phyloP scores from a whole-genome alignment of 371 early-diverging fungal genomes.

The Polyrhizophydium stewartii region DNA sequence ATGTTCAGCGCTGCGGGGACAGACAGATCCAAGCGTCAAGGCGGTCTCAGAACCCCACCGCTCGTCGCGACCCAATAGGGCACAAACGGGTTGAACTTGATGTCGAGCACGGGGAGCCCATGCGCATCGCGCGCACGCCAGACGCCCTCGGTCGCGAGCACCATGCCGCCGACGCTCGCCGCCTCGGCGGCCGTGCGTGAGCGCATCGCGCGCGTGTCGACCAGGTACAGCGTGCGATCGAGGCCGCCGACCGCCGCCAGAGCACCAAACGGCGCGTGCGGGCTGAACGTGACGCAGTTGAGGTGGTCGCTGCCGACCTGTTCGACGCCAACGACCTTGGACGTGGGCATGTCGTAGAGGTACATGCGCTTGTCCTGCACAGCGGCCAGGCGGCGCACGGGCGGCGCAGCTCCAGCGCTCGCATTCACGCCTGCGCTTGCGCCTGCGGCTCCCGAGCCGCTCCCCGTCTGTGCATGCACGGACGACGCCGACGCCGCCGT shows the following conservation, averaged over 20 bases:
- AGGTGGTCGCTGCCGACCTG: slow-evolving; percentile 15
- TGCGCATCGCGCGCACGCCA: slow-evolving; percentile 35
- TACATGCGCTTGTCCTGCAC: not conserved
- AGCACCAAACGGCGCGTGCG: slow-evolving; percentile 24
- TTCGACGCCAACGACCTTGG: slow-evolving; percentile 10
- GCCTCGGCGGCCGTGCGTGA: not conserved
- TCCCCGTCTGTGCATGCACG: too few species aligned
- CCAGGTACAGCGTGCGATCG: slow-evolving; percentile 27
- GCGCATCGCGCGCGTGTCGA: slow-evolving; percentile 33
- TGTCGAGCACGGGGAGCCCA: slow-evolving; percentile 45
- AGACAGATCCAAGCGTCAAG: not conserved
- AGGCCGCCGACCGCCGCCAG: slow-evolving; percentile 29
- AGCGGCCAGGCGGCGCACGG: not conserved
- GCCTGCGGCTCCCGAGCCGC: too few species aligned
- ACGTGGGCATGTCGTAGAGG: slow-evolving; percentile 21
- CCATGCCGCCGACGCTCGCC: slow-evolving; percentile 4
- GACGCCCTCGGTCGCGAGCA: slow-evolving; percentile 13
- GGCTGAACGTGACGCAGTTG: slow-evolving; percentile 21
- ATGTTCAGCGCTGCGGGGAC: too few species aligned
- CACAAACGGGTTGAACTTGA: slow-evolving; percentile 68
- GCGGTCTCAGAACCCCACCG: slow-evolving; percentile 23
- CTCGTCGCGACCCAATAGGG: slow-evolving; percentile 77
- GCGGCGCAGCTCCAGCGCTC: slow-evolving; percentile 4
- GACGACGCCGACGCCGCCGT: not conserved
- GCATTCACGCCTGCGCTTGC: too few species aligned